Conservation (phyloP, 2,329 filamentous ascomycete species). For the Xylariaceae sp. region DNA sequence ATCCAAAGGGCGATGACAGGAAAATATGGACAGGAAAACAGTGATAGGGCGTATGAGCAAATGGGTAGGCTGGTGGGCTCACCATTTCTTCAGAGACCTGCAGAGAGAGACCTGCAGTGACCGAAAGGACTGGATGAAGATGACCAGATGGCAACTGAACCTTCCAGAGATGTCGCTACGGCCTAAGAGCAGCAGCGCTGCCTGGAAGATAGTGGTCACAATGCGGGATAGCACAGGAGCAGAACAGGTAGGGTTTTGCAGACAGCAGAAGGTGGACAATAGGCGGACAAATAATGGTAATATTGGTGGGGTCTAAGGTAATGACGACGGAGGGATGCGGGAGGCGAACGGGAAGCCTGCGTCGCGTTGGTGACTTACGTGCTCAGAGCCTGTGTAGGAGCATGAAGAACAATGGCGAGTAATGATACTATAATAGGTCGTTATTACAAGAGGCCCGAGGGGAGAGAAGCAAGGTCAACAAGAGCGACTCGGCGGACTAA, state of each 20-base stretch:
- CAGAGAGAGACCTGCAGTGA: neutral
- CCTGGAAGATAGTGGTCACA: neutral
- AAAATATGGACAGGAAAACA: conserved; percentile 9
- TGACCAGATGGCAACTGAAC: neutral
- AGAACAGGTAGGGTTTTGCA: neutral
- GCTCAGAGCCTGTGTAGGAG: neutral
- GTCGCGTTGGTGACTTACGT: neutral
- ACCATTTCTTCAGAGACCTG: conserved; percentile 27
- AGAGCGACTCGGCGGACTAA: conserved; percentile 6
- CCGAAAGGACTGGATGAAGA: too few relatives aligned
- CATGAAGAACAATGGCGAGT: conserved; percentile 4
- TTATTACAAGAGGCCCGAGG: neutral
- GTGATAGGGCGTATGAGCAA: conserved; percentile 3
- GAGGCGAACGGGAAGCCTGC: neutral
- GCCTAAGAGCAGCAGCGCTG: conserved; percentile 1
- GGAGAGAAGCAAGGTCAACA: neutral
- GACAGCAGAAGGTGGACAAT: neutral
- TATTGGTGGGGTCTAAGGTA: neutral
- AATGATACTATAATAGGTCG: conserved; percentile 4
- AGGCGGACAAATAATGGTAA: neutral
- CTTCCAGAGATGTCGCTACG: neutral
- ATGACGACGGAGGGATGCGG: neutral
- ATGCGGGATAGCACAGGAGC: neutral
- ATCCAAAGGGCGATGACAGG: neutral
- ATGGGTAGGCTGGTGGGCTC: conserved; percentile 23